phyloP scores from a whole-genome alignment of 2,329 filamentous ascomycete genomes.

The Botryotinia calthae region DNA sequence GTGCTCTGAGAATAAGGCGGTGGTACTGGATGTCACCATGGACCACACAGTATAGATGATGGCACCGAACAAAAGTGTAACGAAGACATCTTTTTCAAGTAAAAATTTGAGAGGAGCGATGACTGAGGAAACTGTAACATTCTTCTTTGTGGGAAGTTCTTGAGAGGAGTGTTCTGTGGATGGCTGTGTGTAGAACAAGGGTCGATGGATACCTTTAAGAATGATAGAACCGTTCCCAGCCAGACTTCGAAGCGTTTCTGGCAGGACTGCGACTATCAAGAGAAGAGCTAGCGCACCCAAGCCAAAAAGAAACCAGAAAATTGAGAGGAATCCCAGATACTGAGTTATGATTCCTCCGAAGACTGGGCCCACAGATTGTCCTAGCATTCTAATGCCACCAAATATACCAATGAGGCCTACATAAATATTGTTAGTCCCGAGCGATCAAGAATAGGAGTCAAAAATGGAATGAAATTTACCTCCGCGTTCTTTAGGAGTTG shows the following conservation, averaged over 20 bases:
- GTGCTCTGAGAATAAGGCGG: conserved; percentile 40
- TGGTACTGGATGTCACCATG: conserved; percentile 39
- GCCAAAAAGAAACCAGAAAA: conserved; percentile 50
- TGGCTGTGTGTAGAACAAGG: conserved; percentile 38
- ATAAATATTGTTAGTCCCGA: neutral
- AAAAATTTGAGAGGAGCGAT: conserved; percentile 44
- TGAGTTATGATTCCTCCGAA: conserved; percentile 48
- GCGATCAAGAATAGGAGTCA: neutral
- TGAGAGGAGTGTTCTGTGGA: conserved; percentile 27
- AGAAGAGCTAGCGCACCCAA: conserved; percentile 41
- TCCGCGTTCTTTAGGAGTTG: conserved; percentile 12
- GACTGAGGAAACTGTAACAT: conserved; percentile 39
- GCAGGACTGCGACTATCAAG: conserved; percentile 32
- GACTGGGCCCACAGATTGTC: conserved; percentile 44
- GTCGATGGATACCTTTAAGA: conserved; percentile 42
- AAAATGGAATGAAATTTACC: neutral
- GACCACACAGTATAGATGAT: conserved; percentile 14
- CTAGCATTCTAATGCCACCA: conserved; percentile 27
- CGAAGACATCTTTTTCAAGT: conserved; percentile 47
- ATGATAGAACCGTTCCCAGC: conserved; percentile 32
- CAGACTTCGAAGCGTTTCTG: conserved; percentile 31
- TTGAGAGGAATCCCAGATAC: conserved; percentile 46
- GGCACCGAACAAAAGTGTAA: conserved; percentile 37
- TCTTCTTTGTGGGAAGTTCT: conserved; percentile 28
- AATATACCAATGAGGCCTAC: conserved; percentile 1